These are phyloP conservation scores for Tolypocladium endophyticum DNA, from an alignment of 2,329 filamentous ascomycete species.

Conservation along the genomic window DNA sequence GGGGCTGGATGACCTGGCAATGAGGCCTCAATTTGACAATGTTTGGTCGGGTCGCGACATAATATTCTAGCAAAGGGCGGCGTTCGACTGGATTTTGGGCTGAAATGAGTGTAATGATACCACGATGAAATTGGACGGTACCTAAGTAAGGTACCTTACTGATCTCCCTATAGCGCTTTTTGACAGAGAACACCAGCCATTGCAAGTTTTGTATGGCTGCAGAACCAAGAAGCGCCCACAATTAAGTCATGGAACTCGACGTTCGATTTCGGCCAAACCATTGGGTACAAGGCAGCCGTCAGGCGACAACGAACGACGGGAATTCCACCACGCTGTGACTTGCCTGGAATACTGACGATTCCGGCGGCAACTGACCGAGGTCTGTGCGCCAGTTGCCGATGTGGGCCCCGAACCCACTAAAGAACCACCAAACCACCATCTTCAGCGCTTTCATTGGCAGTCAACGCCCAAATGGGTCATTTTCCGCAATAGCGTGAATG, in stretches of 20 bases:
- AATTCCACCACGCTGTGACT: not conserved
- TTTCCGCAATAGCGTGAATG: not conserved
- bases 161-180: no score
- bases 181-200: no score
- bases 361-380: not conserved
- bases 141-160: no score
- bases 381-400: not conserved
- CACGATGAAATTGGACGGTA: not conserved
- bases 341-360: no score
- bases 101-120: not conserved
- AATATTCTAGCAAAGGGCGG: conserved; percentile 6
- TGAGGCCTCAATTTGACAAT: conserved; percentile 9
- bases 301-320: no score
- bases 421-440: not conserved
- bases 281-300: not conserved
- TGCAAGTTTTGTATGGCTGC: no score
- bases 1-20: conserved; percentile 8
- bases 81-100: not conserved
- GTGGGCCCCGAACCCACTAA: no score
- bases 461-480: not conserved
- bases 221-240: no score
- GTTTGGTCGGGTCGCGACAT: conserved; percentile 11
- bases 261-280: not conserved
- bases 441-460: not conserved
- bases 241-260: no score